Conservation (phyloP, 208 protist genomes). For the Strigomonas galati region DNA sequence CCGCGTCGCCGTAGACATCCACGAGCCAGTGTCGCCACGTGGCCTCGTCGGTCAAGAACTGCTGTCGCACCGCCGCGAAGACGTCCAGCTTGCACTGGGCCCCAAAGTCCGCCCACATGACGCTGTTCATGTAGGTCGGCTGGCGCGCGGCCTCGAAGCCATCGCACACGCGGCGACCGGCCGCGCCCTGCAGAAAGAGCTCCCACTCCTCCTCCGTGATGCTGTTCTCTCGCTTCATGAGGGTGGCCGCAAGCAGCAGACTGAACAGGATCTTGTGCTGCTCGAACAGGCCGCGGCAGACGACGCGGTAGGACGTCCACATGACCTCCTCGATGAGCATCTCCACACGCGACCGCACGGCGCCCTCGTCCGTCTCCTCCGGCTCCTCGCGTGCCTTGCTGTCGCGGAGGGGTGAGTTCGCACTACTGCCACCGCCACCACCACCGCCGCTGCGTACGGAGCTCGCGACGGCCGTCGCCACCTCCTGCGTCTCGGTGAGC, state of each 20-base stretch:
- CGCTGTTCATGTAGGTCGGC: slow-evolving; percentile 83
- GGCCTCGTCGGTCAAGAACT: slow-evolving; percentile 59
- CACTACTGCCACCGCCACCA: background rate
- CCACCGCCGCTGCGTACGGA: background rate
- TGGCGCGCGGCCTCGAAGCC: slow-evolving; percentile 21
- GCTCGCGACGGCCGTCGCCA: slow-evolving; percentile 5
- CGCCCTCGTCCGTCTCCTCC: slow-evolving; percentile 18
- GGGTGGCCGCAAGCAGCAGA: slow-evolving; percentile 84
- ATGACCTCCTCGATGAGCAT: slow-evolving; percentile 80
- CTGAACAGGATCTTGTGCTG: slow-evolving; percentile 93
- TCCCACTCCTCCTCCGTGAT: slow-evolving; percentile 82
- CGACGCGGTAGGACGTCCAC: slow-evolving; percentile 82
- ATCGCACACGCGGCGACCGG: slow-evolving; percentile 31
- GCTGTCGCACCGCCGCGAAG: slow-evolving; percentile 80
- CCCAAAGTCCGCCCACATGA: slow-evolving; percentile 92
- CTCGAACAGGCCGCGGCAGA: slow-evolving; percentile 95
- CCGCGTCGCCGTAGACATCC: slow-evolving; percentile 66
- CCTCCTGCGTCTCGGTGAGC: slow-evolving; percentile 57
- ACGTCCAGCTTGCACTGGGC: slow-evolving; percentile 64
- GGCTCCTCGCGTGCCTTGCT: slow-evolving; percentile 20
- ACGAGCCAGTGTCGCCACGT: slow-evolving; percentile 87
- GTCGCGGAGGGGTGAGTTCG: background rate
- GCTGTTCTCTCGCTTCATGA: slow-evolving; percentile 54
- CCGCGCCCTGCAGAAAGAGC: slow-evolving; percentile 80
- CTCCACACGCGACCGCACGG: slow-evolving; percentile 55